Conservation (phyloP, 805 yeast species). For the Hemisphaericaspora nanyangensis region DNA sequence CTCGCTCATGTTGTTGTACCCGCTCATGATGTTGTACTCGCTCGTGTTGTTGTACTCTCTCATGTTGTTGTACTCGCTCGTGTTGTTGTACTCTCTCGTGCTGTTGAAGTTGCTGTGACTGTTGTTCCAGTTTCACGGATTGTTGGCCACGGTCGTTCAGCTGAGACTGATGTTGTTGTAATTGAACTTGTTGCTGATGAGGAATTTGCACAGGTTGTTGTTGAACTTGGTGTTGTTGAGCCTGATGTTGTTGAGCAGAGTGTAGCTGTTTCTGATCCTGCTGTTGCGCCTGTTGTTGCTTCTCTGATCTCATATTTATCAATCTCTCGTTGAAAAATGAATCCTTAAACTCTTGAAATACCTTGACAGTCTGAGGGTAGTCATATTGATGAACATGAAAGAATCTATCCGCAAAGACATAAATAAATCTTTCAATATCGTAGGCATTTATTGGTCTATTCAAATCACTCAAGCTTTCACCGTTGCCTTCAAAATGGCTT, state of each 20-base stretch:
- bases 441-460: slow-evolving; percentile 16
- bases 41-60: background rate
- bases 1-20: background rate
- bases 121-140: background rate
- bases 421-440: slow-evolving; percentile 39
- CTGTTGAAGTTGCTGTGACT: background rate
- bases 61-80: background rate
- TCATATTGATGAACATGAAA: slow-evolving; percentile 38
- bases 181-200: slow-evolving; percentile 5
- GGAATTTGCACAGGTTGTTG: slow-evolving; percentile 3
- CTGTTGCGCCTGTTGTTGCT: slow-evolving; percentile 10
- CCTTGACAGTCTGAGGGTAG: slow-evolving; percentile 41
- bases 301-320: slow-evolving; percentile 22
- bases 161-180: slow-evolving; percentile 7
- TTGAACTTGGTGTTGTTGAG: slow-evolving; percentile 6
- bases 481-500: background rate
- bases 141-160: slow-evolving; percentile 6
- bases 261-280: slow-evolving; percentile 6
- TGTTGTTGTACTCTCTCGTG: background rate
- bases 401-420: slow-evolving; percentile 39
- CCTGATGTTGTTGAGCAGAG: slow-evolving; percentile 3
- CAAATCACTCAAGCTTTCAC: slow-evolving; percentile 2
- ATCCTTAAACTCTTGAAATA: slow-evolving; percentile 41
- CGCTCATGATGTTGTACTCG: slow-evolving; percentile 1
- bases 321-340: slow-evolving; percentile 40